Conservation (phyloP, 192 early-diverging fungal genomes). For the Mortierella hygrophila region DNA sequence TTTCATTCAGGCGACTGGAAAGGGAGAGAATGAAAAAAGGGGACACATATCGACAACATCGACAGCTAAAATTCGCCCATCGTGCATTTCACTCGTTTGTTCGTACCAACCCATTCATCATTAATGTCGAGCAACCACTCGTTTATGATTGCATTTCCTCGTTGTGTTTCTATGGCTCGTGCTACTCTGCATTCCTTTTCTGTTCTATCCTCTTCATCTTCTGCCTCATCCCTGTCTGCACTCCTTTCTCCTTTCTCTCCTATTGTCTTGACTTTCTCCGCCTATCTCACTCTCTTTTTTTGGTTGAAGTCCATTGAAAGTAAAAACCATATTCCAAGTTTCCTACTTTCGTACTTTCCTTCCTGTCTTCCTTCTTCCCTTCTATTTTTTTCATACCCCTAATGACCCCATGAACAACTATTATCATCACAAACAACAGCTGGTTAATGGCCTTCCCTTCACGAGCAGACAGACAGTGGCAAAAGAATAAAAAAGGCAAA, state of each 20-base stretch:
- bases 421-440: slow-evolving; percentile 2
- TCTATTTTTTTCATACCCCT: not conserved
- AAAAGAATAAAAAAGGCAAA: not conserved
- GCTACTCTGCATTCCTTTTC: too few species aligned
- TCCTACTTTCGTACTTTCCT: not conserved
- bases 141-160: too few species aligned
- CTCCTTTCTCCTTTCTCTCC: not conserved
- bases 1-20: too few species aligned
- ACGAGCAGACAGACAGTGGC: not conserved
- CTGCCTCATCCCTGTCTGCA: not conserved
- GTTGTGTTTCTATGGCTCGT: too few species aligned
- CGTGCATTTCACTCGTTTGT: too few species aligned
- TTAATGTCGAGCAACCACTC: too few species aligned
- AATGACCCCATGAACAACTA: not conserved
- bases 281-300: not conserved
- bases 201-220: not conserved
- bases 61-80: too few species aligned
- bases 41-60: too few species aligned
- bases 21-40: too few species aligned
- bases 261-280: not conserved
- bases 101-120: too few species aligned
- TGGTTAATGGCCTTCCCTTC: not conserved
- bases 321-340: not conserved
- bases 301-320: not conserved
- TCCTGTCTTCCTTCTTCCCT: too few species aligned